phyloP scores from a whole-genome alignment of 2,329 filamentous ascomycete genomes.

The Botrytis cinerea region DNA sequence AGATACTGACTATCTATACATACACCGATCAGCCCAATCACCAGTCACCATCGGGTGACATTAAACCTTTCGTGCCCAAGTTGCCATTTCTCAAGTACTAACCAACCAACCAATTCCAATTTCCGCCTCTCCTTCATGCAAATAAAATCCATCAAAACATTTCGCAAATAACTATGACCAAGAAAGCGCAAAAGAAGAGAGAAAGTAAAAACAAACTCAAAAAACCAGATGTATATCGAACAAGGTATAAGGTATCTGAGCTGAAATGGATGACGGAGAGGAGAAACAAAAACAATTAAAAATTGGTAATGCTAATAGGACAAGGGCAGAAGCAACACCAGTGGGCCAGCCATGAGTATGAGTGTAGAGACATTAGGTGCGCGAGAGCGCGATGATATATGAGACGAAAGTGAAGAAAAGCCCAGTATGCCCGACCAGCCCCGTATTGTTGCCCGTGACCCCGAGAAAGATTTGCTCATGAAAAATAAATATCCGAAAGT shows the following conservation, averaged over 20 bases:
- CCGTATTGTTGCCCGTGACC: conserved; percentile 51
- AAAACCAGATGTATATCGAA: conserved; percentile 53
- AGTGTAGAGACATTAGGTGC: conserved; percentile 38
- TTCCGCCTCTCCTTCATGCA: conserved; percentile 24
- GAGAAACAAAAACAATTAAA: conserved; percentile 39
- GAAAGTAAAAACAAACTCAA: conserved; percentile 25
- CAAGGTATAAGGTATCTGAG: conserved; percentile 65
- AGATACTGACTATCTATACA: conserved; percentile 33
- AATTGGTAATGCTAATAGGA: conserved; percentile 36
- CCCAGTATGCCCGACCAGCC: conserved; percentile 41
- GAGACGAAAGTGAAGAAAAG: conserved; percentile 34
- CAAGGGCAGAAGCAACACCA: conserved; percentile 42
- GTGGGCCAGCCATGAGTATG: conserved; percentile 42
- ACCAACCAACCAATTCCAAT: conserved; percentile 19
- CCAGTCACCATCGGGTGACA: conserved; percentile 21
- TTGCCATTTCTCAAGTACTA: conserved; percentile 20
- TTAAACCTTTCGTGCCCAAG: conserved; percentile 24
- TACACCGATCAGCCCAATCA: conserved; percentile 23
- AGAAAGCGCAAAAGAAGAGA: not conserved
- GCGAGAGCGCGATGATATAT: conserved; percentile 30
- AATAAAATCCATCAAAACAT: conserved; percentile 28
- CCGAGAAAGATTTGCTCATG: conserved; percentile 38
- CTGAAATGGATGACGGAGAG: conserved; percentile 36
- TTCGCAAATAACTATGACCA: conserved; percentile 26
- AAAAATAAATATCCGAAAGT: conserved; percentile 26